These are phyloP conservation scores for Hypoxylon sp. DNA, from an alignment of 2,329 filamentous ascomycete genomes.

Conservation along the genomic window DNA sequence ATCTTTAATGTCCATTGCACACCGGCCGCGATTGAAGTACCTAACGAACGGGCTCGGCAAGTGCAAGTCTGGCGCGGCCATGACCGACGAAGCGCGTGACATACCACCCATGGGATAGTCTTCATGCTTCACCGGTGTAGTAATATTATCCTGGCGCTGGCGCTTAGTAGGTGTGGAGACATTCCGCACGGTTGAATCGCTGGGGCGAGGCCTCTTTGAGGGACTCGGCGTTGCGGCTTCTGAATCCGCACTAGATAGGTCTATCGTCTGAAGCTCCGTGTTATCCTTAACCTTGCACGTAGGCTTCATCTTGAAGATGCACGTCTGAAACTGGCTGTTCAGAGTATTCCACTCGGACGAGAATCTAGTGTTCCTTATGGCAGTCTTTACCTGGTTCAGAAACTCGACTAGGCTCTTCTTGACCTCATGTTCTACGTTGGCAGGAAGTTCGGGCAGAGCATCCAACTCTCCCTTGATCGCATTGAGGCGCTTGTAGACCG, in stretches of 20 bases:
- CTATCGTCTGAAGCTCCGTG: conserved; percentile 49
- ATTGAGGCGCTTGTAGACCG: conserved; percentile 64
- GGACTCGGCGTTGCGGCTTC: conserved; percentile 47
- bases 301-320: conserved; percentile 56
- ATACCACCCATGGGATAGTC: conserved; percentile 48
- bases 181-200: conserved; percentile 53
- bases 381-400: conserved; percentile 65
- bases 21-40: conserved; percentile 58
- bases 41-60: conserved; percentile 55
- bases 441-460: conserved; percentile 76
- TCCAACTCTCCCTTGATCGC: conserved; percentile 69
- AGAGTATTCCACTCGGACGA: conserved; percentile 53
- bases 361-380: conserved; percentile 67
- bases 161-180: conserved; percentile 49
- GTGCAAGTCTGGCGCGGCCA: conserved; percentile 32
- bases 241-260: conserved; percentile 52
- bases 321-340: conserved; percentile 54
- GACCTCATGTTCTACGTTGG: conserved; percentile 77
- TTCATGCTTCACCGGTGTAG: conserved; percentile 59
- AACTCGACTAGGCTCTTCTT: conserved; percentile 72
- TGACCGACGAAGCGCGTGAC: conserved; percentile 51
- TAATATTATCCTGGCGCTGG: conserved; percentile 38
- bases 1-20: conserved; percentile 63
- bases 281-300: conserved; percentile 54
- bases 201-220: conserved; percentile 49